Evolutionary conservation across 306 rosid genomes (phyloP), one percentile per base, ranked within the genome.

Genomic region (Quercus variabilis): DNA sequence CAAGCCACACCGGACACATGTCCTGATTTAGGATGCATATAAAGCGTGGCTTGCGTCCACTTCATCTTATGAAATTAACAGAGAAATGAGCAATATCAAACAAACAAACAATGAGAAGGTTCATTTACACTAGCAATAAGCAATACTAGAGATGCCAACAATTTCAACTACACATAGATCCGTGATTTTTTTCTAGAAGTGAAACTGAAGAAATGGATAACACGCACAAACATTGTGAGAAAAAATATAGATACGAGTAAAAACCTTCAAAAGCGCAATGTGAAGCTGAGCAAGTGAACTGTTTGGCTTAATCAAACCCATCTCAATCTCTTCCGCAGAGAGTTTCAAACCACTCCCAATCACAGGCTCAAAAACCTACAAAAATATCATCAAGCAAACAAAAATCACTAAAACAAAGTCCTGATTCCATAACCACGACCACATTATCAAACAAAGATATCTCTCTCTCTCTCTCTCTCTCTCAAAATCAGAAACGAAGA

Each of bases 321-420:
- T 79, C 84, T 94, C 97, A 9, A 90, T 85, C 56, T 88, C 92
- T 51, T 92, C 98, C 57, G 97, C 93, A 0, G 94, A 88, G 18
- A 92, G 25, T 78, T 81, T 90, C 85, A 84, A 70, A 51, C 73
- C 85, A 54, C 78, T 85, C 68, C 91, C 93, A 74, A 94, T 77
- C 23, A 94, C 38, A 2, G 94, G 88, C 80, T 86, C 83, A 87
- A 92, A 94, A 54, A 94, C 97, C 98, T 94, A 75, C 28, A 60
- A 19, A 73, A 64, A 56, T 6, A 6, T 52, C 43, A 33, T 59
- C 25, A 73, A 2, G 7, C 43, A 38, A 38, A 38, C 43, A 38
- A 38, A 8, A 41, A 41, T 13, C 14, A 49, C 54, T 10, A 49
- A 3, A 49, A 49, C 54, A 49, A 49, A 49, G 12, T 11, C 54